phyloP scores from a whole-genome alignment of 305 asterid species.

The Coffea humblotiana region DNA sequence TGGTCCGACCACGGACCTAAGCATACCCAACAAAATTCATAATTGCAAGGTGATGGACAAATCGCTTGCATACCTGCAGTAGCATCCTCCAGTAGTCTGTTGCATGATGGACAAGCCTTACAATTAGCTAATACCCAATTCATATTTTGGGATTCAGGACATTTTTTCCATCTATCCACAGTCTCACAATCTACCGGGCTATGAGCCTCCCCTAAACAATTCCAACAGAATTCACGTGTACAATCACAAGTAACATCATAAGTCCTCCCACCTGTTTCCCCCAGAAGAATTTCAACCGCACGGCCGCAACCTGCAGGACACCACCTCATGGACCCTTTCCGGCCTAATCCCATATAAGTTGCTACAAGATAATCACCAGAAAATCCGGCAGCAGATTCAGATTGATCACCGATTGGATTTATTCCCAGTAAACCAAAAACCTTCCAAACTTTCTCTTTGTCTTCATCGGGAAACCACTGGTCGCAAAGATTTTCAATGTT shows the following conservation, averaged over 20 bases:
- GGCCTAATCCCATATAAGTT: slow-evolving; percentile 28
- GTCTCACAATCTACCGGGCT: slow-evolving; percentile 43
- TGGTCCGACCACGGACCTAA: slow-evolving; percentile 87
- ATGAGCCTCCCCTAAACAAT: slow-evolving; percentile 37
- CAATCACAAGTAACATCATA: slow-evolving; percentile 37
- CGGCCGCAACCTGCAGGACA: slow-evolving; percentile 37
- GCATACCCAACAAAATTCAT: slow-evolving; percentile 64
- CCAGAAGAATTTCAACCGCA: slow-evolving; percentile 23
- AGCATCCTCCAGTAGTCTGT: slow-evolving; percentile 27
- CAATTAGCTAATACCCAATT: slow-evolving; percentile 27
- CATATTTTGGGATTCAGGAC: slow-evolving; percentile 36
- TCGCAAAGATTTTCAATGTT: slow-evolving; percentile 31
- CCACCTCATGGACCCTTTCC: slow-evolving; percentile 34
- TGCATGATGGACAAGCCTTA: slow-evolving; percentile 27
- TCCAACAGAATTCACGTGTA: slow-evolving; percentile 34
- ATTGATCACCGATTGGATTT: neutral
- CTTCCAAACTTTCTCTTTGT: slow-evolving; percentile 19
- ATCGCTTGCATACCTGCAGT: slow-evolving; percentile 24
- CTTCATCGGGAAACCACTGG: slow-evolving; percentile 42
- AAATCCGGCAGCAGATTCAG: slow-evolving; percentile 24
- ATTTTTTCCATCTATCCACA: slow-evolving; percentile 35
- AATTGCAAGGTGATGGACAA: slow-evolving; percentile 13
- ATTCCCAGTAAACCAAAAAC: slow-evolving; percentile 15
- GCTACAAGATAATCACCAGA: slow-evolving; percentile 25
- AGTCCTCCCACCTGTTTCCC: slow-evolving; percentile 18